Evolutionary conservation across 1,139 yeast genomes (phyloP).

Genomic region (Hyphopichia wangnamkhiaoensis): DNA sequence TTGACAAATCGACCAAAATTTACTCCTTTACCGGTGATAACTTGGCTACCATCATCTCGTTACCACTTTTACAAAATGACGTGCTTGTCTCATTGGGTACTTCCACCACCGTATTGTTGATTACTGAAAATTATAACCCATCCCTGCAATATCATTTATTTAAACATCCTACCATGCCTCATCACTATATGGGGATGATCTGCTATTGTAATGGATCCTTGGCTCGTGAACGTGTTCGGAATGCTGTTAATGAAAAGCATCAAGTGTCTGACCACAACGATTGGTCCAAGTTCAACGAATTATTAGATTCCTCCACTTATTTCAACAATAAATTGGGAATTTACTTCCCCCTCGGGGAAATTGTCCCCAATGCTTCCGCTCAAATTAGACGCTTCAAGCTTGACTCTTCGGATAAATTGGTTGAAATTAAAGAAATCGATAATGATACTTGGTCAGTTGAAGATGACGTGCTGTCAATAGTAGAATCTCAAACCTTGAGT

Average conservation of each 20-base stretch:
- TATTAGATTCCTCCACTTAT: slow-evolving; percentile 40
- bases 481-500: slow-evolving; percentile 85
- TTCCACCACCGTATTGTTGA: slow-evolving; percentile 79
- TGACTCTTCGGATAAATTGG: slow-evolving; percentile 19
- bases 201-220: slow-evolving; percentile 91
- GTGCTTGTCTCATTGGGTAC: slow-evolving; percentile 84
- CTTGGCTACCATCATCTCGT: slow-evolving; percentile 81
- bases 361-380: slow-evolving; percentile 76
- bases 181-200: slow-evolving; percentile 89
- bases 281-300: slow-evolving; percentile 70
- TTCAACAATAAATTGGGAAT: slow-evolving; percentile 62
- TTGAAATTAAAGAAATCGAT: slow-evolving; percentile 22
- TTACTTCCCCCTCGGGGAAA: slow-evolving; percentile 86
- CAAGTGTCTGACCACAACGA: slow-evolving; percentile 28
- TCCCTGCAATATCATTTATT: slow-evolving; percentile 83
- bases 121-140: slow-evolving; percentile 77
- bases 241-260: slow-evolving; percentile 55
- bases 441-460: slow-evolving; percentile 45
- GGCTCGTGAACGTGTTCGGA: slow-evolving; percentile 78
- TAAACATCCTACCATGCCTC: slow-evolving; percentile 78
- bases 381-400: slow-evolving; percentile 54
- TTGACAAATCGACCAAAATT: slow-evolving; percentile 51
- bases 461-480: slow-evolving; percentile 74
- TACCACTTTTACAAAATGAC: slow-evolving; percentile 77
- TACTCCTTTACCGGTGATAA: slow-evolving; percentile 88